These are phyloP conservation scores for Musa acuminata DNA, from an alignment of 176 grass and related monocot genomes.

Conservation along the genomic window DNA sequence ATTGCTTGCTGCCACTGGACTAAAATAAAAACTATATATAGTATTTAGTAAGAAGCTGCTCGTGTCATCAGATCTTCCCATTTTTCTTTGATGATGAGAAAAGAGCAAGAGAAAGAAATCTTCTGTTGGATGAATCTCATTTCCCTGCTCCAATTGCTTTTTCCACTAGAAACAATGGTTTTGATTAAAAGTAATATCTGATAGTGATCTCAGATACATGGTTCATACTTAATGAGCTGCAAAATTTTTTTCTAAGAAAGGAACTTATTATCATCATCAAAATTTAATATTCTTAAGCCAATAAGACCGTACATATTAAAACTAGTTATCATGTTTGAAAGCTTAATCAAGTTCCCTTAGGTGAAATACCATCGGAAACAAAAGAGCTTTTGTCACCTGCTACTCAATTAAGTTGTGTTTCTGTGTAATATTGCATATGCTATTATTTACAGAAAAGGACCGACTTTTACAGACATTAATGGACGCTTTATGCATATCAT, in stretches of 20 bases:
- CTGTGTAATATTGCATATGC: neutral
- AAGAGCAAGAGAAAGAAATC: neutral
- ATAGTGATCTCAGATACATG: neutral
- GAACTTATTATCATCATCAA: no score
- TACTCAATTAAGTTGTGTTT: neutral
- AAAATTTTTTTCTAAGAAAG: no score
- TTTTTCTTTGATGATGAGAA: neutral
- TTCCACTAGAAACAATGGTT: neutral
- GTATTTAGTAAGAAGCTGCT: no score
- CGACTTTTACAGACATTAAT: neutral
- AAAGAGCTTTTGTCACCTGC: neutral
- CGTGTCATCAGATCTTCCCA: neutral
- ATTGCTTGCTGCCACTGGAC: neutral
- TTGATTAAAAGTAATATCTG: neutral
- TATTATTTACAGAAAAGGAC: neutral
- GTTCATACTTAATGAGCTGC: no score
- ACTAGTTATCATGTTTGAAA: no score
- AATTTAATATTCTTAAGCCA: neutral
- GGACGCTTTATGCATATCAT: slow-evolving; percentile 8
- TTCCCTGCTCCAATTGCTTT: neutral
- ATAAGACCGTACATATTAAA: no score
- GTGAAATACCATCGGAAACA: no score
- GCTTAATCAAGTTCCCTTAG: no score
- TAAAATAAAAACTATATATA: no score
- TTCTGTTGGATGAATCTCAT: neutral